Evolutionary conservation across 306 rosid genomes (phyloP), one percentile per base, ranked within the genome.

Genomic region (Alnus rubra): DNA sequence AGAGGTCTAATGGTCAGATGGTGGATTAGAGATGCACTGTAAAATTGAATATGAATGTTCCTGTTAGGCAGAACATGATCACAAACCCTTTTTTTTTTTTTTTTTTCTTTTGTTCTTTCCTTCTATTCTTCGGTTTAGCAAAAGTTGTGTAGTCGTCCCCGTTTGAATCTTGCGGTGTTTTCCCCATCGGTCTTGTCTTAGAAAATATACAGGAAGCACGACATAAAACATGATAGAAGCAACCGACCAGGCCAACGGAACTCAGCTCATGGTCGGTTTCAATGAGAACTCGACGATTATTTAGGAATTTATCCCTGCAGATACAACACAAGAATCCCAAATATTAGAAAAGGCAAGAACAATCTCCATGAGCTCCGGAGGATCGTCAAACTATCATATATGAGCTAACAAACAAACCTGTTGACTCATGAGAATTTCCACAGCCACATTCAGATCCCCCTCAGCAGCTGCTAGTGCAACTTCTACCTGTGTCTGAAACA

Each of bases 391-490:
- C 54, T 3, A 9, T 12, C 65, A 2, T 33, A 5, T 5, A 16
- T 74, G 37, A 85, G 84, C 33, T 51, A 31, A 79, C 78, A 42
- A 71, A 95, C 98, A 42, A 71, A 95, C 98, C 98, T 91, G 97
- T 77, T 95, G 98, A 87, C 93, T 95, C 97, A 89, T 93, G 44
- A 95, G 98, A 87, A 95, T 95, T 83, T 95, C 98, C 18, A 88
- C 97, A 16, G 98, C 98, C 72, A 93, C 93, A 48, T 86, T 88
- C 77, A 95, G 84, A 86, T 95, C 96, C 44, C 98, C 97, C 69
- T 95, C 98, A 30, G 98, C 98, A n/a, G 98, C 98, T 55, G 94
- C 97, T 49, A 95, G 84, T 4, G 98, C 97, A 76, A 95, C 98
- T 84, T 95, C 98, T 73, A 95, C 98, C 82, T 95, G 98, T 13